phyloP scores from a whole-genome alignment of 306 rosid species.

The Amphicarpaea edgeworthii region DNA sequence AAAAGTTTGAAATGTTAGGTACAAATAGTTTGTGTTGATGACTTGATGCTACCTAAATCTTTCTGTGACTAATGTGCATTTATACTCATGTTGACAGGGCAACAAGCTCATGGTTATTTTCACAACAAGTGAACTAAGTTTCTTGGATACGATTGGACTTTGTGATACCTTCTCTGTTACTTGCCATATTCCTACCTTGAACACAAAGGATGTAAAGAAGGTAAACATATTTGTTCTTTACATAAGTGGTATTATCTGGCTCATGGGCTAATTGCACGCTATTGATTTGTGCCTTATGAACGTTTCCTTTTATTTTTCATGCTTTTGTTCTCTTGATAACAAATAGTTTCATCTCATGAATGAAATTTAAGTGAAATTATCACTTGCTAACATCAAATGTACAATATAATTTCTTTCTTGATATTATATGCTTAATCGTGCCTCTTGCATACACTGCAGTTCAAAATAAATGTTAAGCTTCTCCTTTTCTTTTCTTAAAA shows the following conservation, averaged over 20 bases:
- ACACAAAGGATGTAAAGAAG: conserved; percentile 76
- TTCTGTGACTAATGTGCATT: conserved; percentile 12
- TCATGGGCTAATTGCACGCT: conserved; percentile 16
- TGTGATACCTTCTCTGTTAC: conserved; percentile 80
- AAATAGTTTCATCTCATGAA: conserved; percentile 36
- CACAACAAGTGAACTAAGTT: conserved; percentile 88
- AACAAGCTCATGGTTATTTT: conserved; percentile 93
- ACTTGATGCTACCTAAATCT: conserved; percentile 12
- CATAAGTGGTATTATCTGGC: conserved; percentile 32
- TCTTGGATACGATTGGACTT: conserved; percentile 85
- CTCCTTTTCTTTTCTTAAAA: conserved; percentile 37
- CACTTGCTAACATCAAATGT: conserved; percentile 7
- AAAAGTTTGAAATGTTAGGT: conserved; percentile 26
- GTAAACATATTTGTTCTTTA: conserved; percentile 54
- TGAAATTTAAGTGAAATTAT: conserved; percentile 40
- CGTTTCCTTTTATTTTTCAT: conserved; percentile 14
- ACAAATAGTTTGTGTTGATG: conserved; percentile 36
- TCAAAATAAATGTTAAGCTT: conserved; percentile 28
- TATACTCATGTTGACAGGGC: conserved; percentile 64
- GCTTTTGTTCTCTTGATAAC: conserved; percentile 21
- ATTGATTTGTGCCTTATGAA: conserved; percentile 22
- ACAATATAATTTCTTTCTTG: conserved; percentile 28
- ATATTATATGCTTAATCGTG: conserved; percentile 10
- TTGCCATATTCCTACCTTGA: conserved; percentile 81
- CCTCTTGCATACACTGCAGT: conserved; percentile 5